Base-by-base conservation (phyloP, 2,329 filamentous ascomycete genomes). In the Pseudocercospora fijiensis region DNA sequence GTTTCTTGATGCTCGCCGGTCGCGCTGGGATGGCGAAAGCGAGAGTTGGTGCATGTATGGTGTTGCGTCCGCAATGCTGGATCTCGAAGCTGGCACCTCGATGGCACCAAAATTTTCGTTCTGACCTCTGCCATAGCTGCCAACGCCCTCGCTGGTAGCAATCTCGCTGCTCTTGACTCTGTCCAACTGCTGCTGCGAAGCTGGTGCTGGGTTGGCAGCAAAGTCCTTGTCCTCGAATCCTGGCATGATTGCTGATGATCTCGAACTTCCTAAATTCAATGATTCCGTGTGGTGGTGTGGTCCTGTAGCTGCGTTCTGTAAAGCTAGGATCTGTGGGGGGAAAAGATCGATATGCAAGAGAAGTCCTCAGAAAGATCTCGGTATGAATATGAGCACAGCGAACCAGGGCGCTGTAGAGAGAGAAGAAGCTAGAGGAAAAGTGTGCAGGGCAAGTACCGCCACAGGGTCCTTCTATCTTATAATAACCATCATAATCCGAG, bases 11-110 rank as follows among this genome's bases (percentile, higher is more conserved):
- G 84, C 83, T 69, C 89, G 80, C 66, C 89, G 82, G 69, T 89
- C 86, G 76, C 82, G 86, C 81, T 86, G 86, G 7, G 88, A 91
- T 16, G 88, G 88, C 13, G 84, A 81, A 52, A 88, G 78, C 72
- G 86, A 90, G 72, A 92, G 81, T 72, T 85, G 87, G 82, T 91
- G 89, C 88, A 91, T 91, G 78, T 88, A 88, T 69, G 84, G 82
- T 51, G 84, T 78, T 26, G 85, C 86, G 78, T 92, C 87, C 30
- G 88, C 87, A 67, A 90, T 85, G 60, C 87, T 84, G 60, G 86
- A 89, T 69, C 87, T 80, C 61, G 87, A 85, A 24, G 89, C 88
- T 45, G 89, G 88, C 53, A 92, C 82, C 78, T 91, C 89, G 72
- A 91, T 85, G 49, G 86, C 81, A 61, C 72, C 73, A 53, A 73